These are phyloP conservation scores for Acanthamoeba culbertsoni DNA, from an alignment of 208 protist genomes.

Conservation along the genomic window DNA sequence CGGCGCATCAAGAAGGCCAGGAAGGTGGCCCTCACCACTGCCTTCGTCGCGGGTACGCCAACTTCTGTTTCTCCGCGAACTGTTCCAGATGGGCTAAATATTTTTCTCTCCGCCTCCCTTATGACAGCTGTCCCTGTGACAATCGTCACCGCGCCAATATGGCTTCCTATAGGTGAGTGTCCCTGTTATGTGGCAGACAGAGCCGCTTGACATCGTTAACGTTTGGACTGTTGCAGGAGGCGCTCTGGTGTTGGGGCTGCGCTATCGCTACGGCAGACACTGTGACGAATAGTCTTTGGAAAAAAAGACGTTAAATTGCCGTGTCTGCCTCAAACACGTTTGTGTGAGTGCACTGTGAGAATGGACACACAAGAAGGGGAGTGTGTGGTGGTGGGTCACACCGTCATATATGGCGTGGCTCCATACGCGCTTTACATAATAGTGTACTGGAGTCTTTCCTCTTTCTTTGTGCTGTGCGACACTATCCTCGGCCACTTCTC, in stretches of 20 bases:
- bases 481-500: too few relatives aligned
- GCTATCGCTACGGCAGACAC: background rate
- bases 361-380: too few relatives aligned
- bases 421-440: too few relatives aligned
- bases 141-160: background rate
- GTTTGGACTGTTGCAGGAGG: background rate
- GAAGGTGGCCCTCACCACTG: conserved; percentile 14
- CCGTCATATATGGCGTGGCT: too few relatives aligned
- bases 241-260: background rate
- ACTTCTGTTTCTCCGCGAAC: background rate
- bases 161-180: background rate
- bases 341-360: too few relatives aligned
- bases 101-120: background rate
- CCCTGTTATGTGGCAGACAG: background rate
- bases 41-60: background rate
- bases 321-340: too few relatives aligned
- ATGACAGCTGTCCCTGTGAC: background rate
- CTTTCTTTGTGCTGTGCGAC: too few relatives aligned
- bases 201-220: background rate
- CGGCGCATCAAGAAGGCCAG: background rate
- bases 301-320: too few relatives aligned
- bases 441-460: too few relatives aligned
- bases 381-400: too few relatives aligned
- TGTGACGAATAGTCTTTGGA: too few relatives aligned
- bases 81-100: background rate